Conservation (phyloP, 148 eudicot species). For the Simmondsia chinensis region DNA sequence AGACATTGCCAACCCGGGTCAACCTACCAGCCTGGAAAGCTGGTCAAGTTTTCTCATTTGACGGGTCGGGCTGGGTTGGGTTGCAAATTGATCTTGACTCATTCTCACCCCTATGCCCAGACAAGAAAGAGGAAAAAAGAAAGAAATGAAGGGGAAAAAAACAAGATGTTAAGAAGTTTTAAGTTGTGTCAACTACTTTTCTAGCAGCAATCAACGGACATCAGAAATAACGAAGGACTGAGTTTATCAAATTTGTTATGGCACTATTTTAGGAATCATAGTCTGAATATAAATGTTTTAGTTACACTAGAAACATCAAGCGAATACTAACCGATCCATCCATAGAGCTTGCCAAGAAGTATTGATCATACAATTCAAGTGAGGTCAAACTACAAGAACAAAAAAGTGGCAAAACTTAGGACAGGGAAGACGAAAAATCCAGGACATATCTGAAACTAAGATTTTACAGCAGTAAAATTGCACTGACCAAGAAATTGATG, state of each 20-base stretch:
- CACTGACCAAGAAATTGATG: slow-evolving; percentile 68
- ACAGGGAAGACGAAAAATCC: slow-evolving; percentile 1
- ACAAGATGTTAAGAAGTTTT: too few relatives aligned
- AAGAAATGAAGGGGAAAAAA: too few relatives aligned
- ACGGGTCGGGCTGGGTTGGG: too few relatives aligned
- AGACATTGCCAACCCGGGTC: too few relatives aligned
- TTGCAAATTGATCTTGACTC: too few relatives aligned
- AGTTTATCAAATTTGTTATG: background rate
- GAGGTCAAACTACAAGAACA: slow-evolving; percentile 50
- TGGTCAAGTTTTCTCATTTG: too few relatives aligned
- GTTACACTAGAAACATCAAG: background rate
- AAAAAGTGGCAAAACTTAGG: slow-evolving; percentile 1
- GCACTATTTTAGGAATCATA: background rate
- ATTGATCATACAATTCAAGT: slow-evolving; percentile 60
- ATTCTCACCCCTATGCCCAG: too few relatives aligned
- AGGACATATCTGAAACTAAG: background rate
- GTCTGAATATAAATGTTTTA: background rate
- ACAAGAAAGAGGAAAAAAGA: too few relatives aligned
- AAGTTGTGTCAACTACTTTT: too few relatives aligned
- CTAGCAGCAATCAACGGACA: too few relatives aligned
- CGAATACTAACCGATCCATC: slow-evolving; percentile 70
- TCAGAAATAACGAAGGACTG: background rate
- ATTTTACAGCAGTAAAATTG: slow-evolving; percentile 2
- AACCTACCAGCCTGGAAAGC: too few relatives aligned
- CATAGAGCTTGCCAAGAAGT: slow-evolving; percentile 82